Conservation (phyloP, 2,329 filamentous ascomycete species). For the Beauveria scarabaeidicola region DNA sequence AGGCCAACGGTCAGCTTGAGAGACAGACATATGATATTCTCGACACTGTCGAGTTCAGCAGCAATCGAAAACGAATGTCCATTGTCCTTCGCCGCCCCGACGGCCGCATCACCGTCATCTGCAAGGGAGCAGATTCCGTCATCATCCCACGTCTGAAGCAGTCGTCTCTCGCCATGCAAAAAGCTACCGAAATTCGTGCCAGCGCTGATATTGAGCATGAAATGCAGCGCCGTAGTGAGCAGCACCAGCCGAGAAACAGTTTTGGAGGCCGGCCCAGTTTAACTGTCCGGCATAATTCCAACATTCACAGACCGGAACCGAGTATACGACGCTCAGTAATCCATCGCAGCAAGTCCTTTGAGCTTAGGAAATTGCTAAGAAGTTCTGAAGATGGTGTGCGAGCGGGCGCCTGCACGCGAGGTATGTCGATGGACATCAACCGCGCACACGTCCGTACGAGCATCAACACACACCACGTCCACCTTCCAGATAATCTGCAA, state of each 20-base stretch:
- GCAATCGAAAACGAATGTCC: conserved; percentile 83
- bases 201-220: conserved; percentile 52
- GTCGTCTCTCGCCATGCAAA: conserved; percentile 65
- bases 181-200: conserved; percentile 57
- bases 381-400: conserved; percentile 32
- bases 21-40: conserved; percentile 68
- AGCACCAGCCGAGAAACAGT: conserved; percentile 45
- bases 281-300: conserved; percentile 38
- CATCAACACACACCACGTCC: conserved; percentile 41
- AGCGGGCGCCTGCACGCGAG: conserved; percentile 30
- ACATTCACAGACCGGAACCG: conserved; percentile 19
- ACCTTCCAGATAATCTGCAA: conserved; percentile 43
- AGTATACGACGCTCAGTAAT: conserved; percentile 15
- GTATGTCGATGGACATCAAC: conserved; percentile 38
- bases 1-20: conserved; percentile 28
- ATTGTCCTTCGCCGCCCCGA: conserved; percentile 81
- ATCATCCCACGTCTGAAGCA: conserved; percentile 71
- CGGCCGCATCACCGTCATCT: conserved; percentile 71
- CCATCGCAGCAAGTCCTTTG: conserved; percentile 37
- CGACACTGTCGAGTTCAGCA: conserved; percentile 86
- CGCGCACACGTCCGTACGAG: conserved; percentile 22
- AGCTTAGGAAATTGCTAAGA: conserved; percentile 30
- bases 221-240: conserved; percentile 46
- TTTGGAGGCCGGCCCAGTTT: conserved; percentile 47
- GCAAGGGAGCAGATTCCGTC: conserved; percentile 82